Evolutionary conservation across 257 asterid genomes (phyloP).

Genomic region (Solanum clarkiae): DNA sequence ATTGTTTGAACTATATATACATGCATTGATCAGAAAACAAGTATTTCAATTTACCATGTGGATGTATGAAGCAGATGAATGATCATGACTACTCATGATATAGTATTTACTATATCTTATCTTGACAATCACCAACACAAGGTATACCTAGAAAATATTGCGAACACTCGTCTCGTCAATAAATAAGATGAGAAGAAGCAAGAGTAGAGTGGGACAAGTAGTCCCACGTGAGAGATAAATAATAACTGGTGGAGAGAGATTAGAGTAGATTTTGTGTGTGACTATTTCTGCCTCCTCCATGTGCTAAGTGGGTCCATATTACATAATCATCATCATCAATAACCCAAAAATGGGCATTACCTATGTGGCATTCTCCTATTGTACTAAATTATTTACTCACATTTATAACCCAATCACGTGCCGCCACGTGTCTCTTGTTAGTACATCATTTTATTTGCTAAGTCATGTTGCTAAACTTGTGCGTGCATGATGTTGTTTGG

Average conservation of each 20-base stretch:
- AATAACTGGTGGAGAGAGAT: constrained; percentile 42
- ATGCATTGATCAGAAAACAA: no score
- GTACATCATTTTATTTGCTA: no score
- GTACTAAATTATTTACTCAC: not conserved
- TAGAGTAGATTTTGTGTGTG: constrained; percentile 22
- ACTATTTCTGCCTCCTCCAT: constrained; percentile 22
- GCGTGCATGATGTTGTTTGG: not conserved
- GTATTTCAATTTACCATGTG: constrained; percentile 20
- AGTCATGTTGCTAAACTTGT: not conserved
- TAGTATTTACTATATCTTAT: not conserved
- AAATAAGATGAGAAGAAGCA: not conserved
- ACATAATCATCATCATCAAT: not conserved
- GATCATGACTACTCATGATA: constrained; percentile 10
- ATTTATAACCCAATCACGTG: not conserved
- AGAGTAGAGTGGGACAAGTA: constrained; percentile 13
- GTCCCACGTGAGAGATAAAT: constrained; percentile 38
- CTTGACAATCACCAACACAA: not conserved
- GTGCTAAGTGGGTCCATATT: constrained; percentile 22
- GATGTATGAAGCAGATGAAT: constrained; percentile 34
- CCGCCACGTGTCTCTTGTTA: not conserved
- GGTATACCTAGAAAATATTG: not conserved
- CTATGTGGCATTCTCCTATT: not conserved
- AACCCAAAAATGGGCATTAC: not conserved
- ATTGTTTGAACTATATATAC: no score
- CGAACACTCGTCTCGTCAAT: not conserved